These are phyloP conservation scores for Pseudocercospora eumusae DNA, from an alignment of 2,329 filamentous ascomycete genomes.

Conservation along the genomic window DNA sequence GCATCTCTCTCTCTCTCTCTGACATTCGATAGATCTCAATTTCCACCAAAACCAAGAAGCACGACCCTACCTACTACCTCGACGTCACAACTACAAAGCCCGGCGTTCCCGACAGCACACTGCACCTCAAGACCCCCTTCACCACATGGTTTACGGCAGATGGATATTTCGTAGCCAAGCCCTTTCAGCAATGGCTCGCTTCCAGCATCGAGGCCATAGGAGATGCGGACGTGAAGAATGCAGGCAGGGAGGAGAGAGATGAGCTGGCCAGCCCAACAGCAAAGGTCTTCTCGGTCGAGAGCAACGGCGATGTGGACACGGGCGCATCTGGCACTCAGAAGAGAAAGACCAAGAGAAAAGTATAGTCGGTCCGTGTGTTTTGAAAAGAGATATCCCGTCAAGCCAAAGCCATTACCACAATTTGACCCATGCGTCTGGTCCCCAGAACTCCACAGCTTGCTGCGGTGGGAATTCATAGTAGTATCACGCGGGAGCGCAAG, in stretches of 20 bases:
- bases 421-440: background rate
- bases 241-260: conserved; percentile 44
- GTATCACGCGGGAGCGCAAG: background rate
- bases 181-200: conserved; percentile 78
- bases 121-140: conserved; percentile 66
- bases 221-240: conserved; percentile 61
- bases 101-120: conserved; percentile 29
- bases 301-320: conserved; percentile 23
- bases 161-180: conserved; percentile 71
- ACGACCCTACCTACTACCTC: conserved; percentile 78
- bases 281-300: conserved; percentile 18
- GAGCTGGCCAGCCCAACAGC: conserved; percentile 30
- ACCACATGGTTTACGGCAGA: conserved; percentile 72
- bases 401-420: background rate
- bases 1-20: too few relatives aligned
- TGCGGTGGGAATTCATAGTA: background rate
- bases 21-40: conserved; percentile 65
- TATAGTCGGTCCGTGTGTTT: background rate
- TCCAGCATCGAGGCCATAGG: conserved; percentile 67
- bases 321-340: conserved; percentile 34
- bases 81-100: conserved; percentile 53
- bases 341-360: conserved; percentile 32
- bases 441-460: background rate
- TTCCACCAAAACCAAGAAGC: conserved; percentile 71
- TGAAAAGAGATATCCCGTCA: background rate